These are phyloP conservation scores for Brasenia schreberi DNA, from an alignment of 164 flowering plant genomes.

Conservation along the genomic window DNA sequence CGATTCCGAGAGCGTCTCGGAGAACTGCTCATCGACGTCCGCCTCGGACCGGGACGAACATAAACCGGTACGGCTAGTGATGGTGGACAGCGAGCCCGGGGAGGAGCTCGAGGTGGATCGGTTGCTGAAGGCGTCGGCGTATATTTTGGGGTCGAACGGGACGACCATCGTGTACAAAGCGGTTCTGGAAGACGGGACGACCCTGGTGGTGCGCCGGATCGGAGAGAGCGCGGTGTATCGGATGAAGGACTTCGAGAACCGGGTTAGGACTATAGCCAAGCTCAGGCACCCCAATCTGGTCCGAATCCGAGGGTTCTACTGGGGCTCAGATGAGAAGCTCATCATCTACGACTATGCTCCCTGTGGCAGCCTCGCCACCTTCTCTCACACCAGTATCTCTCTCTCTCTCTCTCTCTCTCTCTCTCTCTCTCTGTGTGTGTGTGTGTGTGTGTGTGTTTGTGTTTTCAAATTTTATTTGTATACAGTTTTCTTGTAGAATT, in stretches of 20 bases:
- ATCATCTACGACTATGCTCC: slow-evolving; percentile 83
- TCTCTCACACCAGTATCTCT: slow-evolving; percentile 20
- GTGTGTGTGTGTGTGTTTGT: no score
- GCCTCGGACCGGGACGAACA: neutral
- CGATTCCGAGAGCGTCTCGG: neutral
- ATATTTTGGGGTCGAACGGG: slow-evolving; percentile 78
- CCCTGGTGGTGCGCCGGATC: slow-evolving; percentile 70
- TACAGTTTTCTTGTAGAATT: no score
- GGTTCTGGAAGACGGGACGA: slow-evolving; percentile 52
- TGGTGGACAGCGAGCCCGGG: slow-evolving; percentile 32
- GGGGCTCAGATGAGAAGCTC: slow-evolving; percentile 93
- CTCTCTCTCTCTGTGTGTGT: no score
- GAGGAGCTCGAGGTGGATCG: slow-evolving; percentile 65
- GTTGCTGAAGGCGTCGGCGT: slow-evolving; percentile 83
- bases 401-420: neutral
- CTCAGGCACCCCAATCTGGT: slow-evolving; percentile 82
- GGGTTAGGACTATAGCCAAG: slow-evolving; percentile 58
- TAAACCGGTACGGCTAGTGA: slow-evolving; percentile 6
- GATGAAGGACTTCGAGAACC: slow-evolving; percentile 70
- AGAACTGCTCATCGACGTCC: neutral
- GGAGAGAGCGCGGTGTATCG: slow-evolving; percentile 55
- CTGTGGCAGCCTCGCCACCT: slow-evolving; percentile 80
- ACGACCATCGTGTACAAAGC: slow-evolving; percentile 93
- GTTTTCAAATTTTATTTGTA: no score
- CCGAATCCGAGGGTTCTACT: slow-evolving; percentile 69